phyloP scores from a whole-genome alignment of 2,329 filamentous ascomycete species.

The Hypoxylon sp. region DNA sequence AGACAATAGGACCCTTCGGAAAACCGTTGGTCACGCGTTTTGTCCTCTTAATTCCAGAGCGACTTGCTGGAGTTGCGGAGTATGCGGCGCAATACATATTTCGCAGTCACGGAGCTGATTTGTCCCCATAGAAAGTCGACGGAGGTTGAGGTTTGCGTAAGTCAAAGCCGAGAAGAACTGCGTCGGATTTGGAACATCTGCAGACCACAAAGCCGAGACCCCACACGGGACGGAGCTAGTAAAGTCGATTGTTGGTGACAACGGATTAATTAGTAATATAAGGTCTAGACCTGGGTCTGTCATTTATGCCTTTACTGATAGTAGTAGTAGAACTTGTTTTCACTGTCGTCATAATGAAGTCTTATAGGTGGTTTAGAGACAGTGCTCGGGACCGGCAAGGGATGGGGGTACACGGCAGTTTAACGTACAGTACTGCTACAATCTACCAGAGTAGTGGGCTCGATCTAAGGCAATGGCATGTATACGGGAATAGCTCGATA shows the following conservation, averaged over 20 bases:
- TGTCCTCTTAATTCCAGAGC: neutral
- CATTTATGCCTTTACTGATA: neutral
- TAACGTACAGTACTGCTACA: too few species aligned
- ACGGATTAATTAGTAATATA: neutral
- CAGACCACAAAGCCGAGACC: constrained; percentile 9
- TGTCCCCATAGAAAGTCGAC: neutral
- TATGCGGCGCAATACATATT: neutral
- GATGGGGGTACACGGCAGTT: too few species aligned
- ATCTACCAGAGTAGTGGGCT: neutral
- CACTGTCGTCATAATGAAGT: neutral
- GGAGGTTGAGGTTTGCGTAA: neutral
- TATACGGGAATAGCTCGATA: neutral
- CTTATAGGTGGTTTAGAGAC: neutral
- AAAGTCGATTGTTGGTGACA: neutral
- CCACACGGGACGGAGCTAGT: neutral
- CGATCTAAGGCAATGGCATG: neutral
- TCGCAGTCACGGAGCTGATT: neutral
- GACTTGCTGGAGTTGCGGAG: neutral
- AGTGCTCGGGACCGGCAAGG: neutral
- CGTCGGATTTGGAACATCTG: constrained; percentile 21
- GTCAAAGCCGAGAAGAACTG: neutral
- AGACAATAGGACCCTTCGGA: neutral
- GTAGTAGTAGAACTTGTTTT: neutral
- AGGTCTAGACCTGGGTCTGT: neutral
- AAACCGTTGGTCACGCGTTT: neutral